phyloP scores from a whole-genome alignment of 306 rosid species.

The Citrullus mucosospermus region DNA sequence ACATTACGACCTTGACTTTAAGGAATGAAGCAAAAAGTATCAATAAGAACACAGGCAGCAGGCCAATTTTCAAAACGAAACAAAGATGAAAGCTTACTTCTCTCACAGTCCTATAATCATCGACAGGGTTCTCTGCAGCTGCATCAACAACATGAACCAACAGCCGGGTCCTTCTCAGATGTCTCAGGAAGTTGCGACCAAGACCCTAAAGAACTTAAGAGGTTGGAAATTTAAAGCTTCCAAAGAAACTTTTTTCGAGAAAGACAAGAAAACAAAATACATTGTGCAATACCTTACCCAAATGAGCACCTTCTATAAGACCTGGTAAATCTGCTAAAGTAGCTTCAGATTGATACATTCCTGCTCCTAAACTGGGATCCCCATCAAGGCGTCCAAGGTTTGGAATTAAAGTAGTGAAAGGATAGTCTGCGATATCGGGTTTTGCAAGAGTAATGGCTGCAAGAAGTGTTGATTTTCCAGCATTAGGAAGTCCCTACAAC shows the following conservation, averaged over 20 bases:
- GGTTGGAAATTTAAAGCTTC: background rate
- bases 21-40: background rate
- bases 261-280: background rate
- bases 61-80: background rate
- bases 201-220: conserved; percentile 48
- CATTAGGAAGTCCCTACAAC: conserved; percentile 92
- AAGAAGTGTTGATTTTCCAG: conserved; percentile 91
- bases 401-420: conserved; percentile 95
- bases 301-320: conserved; percentile 97
- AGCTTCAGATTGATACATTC: conserved; percentile 83
- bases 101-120: conserved; percentile 83
- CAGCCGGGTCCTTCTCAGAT: conserved; percentile 79
- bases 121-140: conserved; percentile 62
- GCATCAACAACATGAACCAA: conserved; percentile 95
- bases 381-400: conserved; percentile 93
- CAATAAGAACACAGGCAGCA: background rate
- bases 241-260: conserved; percentile 5
- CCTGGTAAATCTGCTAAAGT: conserved; percentile 98
- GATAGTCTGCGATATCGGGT: conserved; percentile 92
- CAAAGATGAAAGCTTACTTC: conserved; percentile 43
- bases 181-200: conserved; percentile 91
- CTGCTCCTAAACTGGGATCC: conserved; percentile 93
- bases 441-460: conserved; percentile 93
- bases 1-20: background rate
- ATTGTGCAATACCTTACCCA: conserved; percentile 74